phyloP scores from a whole-genome alignment of 257 asterid species.

The Solanum virginianum region DNA sequence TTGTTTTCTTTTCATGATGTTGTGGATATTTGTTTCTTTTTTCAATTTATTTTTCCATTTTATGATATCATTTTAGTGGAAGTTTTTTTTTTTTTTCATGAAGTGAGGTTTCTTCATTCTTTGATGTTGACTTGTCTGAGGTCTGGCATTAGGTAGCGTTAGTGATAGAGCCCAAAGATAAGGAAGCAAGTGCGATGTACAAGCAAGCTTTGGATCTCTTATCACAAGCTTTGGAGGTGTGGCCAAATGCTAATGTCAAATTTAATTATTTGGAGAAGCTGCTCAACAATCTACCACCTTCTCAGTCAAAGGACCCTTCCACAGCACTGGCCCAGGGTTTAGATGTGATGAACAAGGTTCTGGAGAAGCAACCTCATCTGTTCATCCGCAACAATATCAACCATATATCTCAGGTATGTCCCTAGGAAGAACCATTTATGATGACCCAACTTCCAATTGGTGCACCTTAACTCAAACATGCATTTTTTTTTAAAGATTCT shows the following conservation, averaged over 20 bases:
- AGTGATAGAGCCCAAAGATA: constrained; percentile 97
- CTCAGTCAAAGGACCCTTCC: constrained; percentile 99
- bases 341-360: constrained; percentile 97
- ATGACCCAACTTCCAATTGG: background rate
- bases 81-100: background rate
- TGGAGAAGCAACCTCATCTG: constrained; percentile 94
- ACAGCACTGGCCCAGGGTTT: constrained; percentile 97
- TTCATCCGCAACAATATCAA: constrained; percentile 86
- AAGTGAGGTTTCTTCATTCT: background rate
- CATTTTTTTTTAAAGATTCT: constrained; percentile 48
- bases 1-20: background rate
- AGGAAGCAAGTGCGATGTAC: constrained; percentile 96
- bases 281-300: constrained; percentile 83
- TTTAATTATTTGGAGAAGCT: constrained; percentile 97
- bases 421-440: constrained; percentile 1
- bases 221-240: constrained; percentile 96
- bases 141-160: constrained; percentile 60
- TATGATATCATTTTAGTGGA: background rate
- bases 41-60: background rate
- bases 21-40: background rate
- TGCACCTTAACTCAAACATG: background rate
- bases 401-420: constrained; percentile 85
- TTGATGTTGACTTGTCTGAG: background rate
- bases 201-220: constrained; percentile 96
- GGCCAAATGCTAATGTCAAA: constrained; percentile 99